Evolutionary conservation across 371 early-diverging fungal genomes (phyloP).

Genomic region (Lichtheimia ornata): DNA sequence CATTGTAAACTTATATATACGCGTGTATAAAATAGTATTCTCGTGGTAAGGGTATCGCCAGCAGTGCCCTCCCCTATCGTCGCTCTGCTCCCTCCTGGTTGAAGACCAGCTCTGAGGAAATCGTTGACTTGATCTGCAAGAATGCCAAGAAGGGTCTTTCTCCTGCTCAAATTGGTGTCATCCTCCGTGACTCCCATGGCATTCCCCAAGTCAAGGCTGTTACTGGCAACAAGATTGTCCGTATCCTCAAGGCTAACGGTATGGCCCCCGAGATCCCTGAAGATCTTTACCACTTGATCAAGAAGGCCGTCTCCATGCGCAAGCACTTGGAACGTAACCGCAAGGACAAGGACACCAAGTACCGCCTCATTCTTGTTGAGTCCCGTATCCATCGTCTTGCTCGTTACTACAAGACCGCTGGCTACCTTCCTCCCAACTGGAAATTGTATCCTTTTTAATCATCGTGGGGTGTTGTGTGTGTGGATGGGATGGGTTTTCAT

Average conservation of each 20-base stretch:
- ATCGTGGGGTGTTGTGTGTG: background rate
- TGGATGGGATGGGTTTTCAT: conserved; percentile 3
- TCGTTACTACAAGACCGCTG: conserved; percentile 99
- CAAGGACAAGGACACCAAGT: conserved; percentile 99
- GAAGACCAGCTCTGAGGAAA: conserved; percentile 95
- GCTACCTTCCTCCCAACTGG: conserved; percentile 98
- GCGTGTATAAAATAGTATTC: conserved; percentile 65
- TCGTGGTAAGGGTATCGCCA: conserved; percentile 98
- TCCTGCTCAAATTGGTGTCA: conserved; percentile 99
- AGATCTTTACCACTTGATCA: conserved; percentile 99
- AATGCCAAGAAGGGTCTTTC: conserved; percentile 99
- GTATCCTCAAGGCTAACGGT: conserved; percentile 90
- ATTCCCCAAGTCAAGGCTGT: conserved; percentile 96
- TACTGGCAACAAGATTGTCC: conserved; percentile 96
- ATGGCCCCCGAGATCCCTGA: conserved; percentile 99
- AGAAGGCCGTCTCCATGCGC: conserved; percentile 99
- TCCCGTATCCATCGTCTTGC: conserved; percentile 99
- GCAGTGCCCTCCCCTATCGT: conserved; percentile 99
- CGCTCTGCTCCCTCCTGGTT: conserved; percentile 98
- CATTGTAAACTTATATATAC: background rate
- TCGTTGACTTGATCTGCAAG: conserved; percentile 98
- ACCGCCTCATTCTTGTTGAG: conserved; percentile 98
- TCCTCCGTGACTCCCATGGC: conserved; percentile 98
- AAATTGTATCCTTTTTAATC: conserved; percentile 75
- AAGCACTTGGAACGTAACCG: conserved; percentile 99